A percentile compares a stretch with the other conserved stretches of the same genome.
phyloP scores from a whole-genome alignment of 495 filamentous ascomycete species.

The Rostrohypoxylon terebratum region DNA sequence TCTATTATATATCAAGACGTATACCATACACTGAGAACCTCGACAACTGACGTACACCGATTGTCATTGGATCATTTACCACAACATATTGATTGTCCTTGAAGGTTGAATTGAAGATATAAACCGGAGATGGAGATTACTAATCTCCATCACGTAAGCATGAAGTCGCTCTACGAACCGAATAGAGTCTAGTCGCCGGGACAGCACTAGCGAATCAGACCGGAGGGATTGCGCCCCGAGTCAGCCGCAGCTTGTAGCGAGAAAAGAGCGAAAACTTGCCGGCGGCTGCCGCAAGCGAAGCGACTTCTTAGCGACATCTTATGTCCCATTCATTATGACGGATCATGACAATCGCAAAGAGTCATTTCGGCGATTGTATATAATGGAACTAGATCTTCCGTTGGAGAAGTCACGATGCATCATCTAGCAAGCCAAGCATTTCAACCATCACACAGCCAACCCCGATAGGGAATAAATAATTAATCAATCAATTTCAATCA shows the following conservation, averaged over 20 bases:
- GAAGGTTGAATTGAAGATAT: too few relatives aligned
- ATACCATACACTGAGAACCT: too few relatives aligned
- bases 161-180: neutral
- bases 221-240: constrained; percentile 31
- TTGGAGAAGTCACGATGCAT: neutral
- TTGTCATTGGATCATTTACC: too few relatives aligned
- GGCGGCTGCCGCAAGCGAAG: neutral
- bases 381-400: neutral
- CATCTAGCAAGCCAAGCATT: neutral
- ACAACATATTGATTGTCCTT: too few relatives aligned
- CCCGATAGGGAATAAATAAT: neutral
- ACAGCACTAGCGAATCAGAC: neutral
- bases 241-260: constrained; percentile 15
- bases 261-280: constrained; percentile 25
- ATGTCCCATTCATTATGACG: neutral
- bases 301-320: neutral
- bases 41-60: too few relatives aligned
- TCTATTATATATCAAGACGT: too few relatives aligned
- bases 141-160: constrained; percentile 1
- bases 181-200: constrained; percentile 13
- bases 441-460: neutral
- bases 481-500: neutral
- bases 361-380: constrained; percentile 1
- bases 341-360: neutral
- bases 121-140: neutral